Conservation (phyloP, 306 rosid species). For the Fagus sylvatica region DNA sequence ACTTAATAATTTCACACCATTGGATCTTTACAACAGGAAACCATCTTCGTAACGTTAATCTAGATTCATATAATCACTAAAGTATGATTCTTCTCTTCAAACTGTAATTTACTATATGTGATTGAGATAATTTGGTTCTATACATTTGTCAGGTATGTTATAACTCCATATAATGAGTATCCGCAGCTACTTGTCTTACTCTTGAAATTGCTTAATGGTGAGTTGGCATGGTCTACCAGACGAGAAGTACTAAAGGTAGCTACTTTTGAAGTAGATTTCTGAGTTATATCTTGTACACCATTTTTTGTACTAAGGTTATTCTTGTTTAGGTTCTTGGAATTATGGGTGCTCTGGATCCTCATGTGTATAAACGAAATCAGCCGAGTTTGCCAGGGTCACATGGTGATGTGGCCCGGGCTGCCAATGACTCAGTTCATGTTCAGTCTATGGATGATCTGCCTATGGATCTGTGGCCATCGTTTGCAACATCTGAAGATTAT, state of each 20-base stretch:
- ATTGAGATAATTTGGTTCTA: slow-evolving; percentile 3
- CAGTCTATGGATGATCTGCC: slow-evolving; percentile 90
- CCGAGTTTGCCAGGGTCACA: slow-evolving; percentile 76
- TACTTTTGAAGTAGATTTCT: slow-evolving; percentile 24
- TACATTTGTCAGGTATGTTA: slow-evolving; percentile 70
- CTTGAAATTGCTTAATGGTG: slow-evolving; percentile 90
- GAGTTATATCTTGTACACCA: slow-evolving; percentile 9
- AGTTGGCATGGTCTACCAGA: slow-evolving; percentile 97
- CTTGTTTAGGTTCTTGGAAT: slow-evolving; percentile 86
- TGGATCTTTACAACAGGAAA: too few species aligned
- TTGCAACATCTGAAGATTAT: slow-evolving; percentile 94
- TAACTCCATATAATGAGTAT: slow-evolving; percentile 94
- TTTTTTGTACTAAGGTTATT: slow-evolving; percentile 8
- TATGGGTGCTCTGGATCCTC: slow-evolving; percentile 99
- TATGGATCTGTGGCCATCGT: slow-evolving; percentile 90
- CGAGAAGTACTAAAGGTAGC: slow-evolving; percentile 94
- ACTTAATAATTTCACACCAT: too few species aligned
- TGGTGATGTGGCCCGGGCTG: slow-evolving; percentile 77
- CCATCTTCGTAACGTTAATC: not conserved
- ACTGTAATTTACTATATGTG: slow-evolving; percentile 13
- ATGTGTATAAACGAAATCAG: slow-evolving; percentile 82
- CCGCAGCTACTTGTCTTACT: slow-evolving; percentile 83
- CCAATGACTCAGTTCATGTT: slow-evolving; percentile 86
- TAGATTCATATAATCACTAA: slow-evolving; percentile 6
- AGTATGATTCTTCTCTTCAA: slow-evolving; percentile 23